Conservation (phyloP, 495 filamentous ascomycete genomes). For the Talaromyces borbonicus region DNA sequence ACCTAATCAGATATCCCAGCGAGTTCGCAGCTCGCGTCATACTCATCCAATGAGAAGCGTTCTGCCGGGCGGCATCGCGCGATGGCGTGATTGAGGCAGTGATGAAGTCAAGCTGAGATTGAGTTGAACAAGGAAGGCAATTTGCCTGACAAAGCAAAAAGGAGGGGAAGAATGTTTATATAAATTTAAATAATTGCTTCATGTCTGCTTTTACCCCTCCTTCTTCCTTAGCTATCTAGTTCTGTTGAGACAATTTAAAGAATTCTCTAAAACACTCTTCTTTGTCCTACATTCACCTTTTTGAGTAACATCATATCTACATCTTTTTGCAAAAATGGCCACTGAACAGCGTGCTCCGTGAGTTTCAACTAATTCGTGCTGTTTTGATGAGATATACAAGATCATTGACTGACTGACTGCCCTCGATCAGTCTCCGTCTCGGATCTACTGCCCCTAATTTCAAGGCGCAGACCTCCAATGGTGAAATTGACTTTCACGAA, state of each 20-base stretch:
- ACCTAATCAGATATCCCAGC: neutral
- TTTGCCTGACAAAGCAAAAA: neutral
- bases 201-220: no score
- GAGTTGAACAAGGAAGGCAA: slow-evolving; percentile 1
- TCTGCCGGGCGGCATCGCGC: slow-evolving; percentile 22
- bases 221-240: no score
- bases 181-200: no score
- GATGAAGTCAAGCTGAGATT: slow-evolving; percentile 1
- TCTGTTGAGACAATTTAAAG: slow-evolving; percentile 6
- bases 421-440: slow-evolving; percentile 63
- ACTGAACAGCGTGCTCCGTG: slow-evolving; percentile 40
- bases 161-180: slow-evolving; percentile 9
- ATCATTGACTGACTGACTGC: neutral
- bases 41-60: slow-evolving; percentile 17
- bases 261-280: slow-evolving; percentile 3
- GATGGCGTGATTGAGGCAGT: slow-evolving; percentile 31
- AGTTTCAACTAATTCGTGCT: slow-evolving; percentile 13
- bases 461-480: slow-evolving; percentile 81
- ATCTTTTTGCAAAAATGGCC: slow-evolving; percentile 43
- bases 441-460: slow-evolving; percentile 89
- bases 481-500: slow-evolving; percentile 93
- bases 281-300: slow-evolving; percentile 1
- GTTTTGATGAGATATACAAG: no score
- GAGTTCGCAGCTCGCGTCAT: neutral
- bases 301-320: neutral